Evolutionary conservation across 2,329 filamentous ascomycete genomes (phyloP).

Genomic region (Ascochyta clinopodiicola): DNA sequence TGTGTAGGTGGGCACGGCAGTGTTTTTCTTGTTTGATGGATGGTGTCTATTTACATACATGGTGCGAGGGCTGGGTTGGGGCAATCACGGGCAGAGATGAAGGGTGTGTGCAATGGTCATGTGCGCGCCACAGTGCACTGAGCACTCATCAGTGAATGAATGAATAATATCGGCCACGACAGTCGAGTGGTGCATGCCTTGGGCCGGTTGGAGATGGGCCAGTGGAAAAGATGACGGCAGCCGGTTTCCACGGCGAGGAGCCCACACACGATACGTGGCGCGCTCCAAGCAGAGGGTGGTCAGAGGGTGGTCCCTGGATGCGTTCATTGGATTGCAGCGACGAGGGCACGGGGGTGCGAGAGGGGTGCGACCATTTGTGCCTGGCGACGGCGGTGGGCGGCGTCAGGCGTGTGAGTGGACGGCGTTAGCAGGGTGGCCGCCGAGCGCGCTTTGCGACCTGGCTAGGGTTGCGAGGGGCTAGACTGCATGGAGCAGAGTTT

Average conservation of each 20-base stretch:
- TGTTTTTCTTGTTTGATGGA: no score
- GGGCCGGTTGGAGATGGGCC: conserved; percentile 14
- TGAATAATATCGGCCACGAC: no score
- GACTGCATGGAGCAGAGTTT: conserved; percentile 30
- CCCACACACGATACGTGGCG: conserved; percentile 36
- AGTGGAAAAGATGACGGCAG: conserved; percentile 17
- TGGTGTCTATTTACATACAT: no score
- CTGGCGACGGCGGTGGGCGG: conserved; percentile 24
- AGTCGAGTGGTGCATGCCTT: conserved; percentile 5
- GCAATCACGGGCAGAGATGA: not conserved
- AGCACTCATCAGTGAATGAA: no score
- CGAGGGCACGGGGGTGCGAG: conserved; percentile 14
- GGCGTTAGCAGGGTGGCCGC: not conserved
- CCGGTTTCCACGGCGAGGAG: conserved; percentile 23
- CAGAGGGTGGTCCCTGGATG: conserved; percentile 31
- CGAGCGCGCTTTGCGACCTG: conserved; percentile 26
- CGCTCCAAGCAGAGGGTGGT: conserved; percentile 24
- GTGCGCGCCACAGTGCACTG: no score
- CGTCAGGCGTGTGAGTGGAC: conserved; percentile 20
- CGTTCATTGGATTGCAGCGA: conserved; percentile 32
- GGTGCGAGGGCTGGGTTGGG: no score
- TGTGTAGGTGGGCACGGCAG: no score
- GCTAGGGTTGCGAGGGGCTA: conserved; percentile 26
- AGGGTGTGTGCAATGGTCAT: not conserved
- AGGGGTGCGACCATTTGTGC: conserved; percentile 34